phyloP scores from a whole-genome alignment of 73 alveolate species.

The Paramecium sexaurelia region DNA sequence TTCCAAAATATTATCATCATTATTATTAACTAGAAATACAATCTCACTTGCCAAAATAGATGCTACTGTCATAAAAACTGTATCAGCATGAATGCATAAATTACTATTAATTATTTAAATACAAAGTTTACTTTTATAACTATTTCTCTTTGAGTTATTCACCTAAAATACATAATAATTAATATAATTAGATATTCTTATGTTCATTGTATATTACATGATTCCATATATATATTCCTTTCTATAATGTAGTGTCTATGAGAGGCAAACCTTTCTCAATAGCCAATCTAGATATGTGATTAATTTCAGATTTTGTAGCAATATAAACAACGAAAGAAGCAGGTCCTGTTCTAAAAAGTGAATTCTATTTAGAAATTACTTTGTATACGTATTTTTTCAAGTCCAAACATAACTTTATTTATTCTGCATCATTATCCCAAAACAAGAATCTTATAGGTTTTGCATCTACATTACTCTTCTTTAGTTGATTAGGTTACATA shows the following conservation, averaged over 20 bases:
- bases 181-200: not conserved
- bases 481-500: not conserved
- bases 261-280: not conserved
- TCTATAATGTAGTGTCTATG: not conserved
- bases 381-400: not conserved
- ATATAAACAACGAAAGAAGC: not conserved
- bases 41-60: not conserved
- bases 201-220: conserved; percentile 24
- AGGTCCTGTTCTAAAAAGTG: conserved; percentile 1
- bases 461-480: not conserved
- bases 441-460: not conserved
- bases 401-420: not conserved
- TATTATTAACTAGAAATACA: not conserved
- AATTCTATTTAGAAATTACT: not conserved
- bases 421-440: not conserved
- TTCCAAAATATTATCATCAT: not conserved
- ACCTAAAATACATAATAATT: not conserved
- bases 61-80: not conserved
- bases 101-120: not conserved
- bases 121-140: not conserved
- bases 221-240: conserved; percentile 14
- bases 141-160: not conserved
- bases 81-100: not conserved
- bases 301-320: not conserved
- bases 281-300: not conserved